phyloP scores from a whole-genome alignment of 345 rosid species.

The Melaleuca alternifolia region DNA sequence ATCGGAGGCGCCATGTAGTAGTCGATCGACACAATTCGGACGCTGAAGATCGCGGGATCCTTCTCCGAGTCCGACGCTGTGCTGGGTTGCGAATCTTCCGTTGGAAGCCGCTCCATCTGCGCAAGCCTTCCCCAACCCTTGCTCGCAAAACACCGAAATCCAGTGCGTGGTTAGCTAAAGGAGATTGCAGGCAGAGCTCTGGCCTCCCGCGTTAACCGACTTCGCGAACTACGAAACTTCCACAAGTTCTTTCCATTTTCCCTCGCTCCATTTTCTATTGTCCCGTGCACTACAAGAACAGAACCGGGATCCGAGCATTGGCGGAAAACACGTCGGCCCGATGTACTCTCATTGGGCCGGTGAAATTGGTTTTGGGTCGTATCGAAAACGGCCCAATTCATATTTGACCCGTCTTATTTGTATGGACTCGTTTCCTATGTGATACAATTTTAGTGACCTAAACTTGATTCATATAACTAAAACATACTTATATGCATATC shows the following conservation, averaged over 20 bases:
- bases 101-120: neutral
- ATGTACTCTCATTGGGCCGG: neutral
- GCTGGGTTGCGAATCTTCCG: slow-evolving; percentile 33
- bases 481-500: no score
- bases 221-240: neutral
- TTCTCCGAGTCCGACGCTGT: neutral
- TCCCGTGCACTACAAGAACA: neutral
- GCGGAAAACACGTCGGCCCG: no score
- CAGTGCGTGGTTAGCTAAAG: neutral
- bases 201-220: neutral
- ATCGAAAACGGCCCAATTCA: no score
- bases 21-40: slow-evolving; percentile 76
- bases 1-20: slow-evolving; percentile 80
- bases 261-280: neutral
- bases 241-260: neutral
- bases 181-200: neutral
- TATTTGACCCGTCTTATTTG: no score
- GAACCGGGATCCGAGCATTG: no score
- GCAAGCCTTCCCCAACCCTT: neutral
- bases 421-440: no score
- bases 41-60: slow-evolving; percentile 43
- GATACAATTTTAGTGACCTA: no score
- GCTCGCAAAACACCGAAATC: neutral
- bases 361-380: no score
- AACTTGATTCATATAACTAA: no score